Conservation (phyloP, 2,329 filamentous ascomycete genomes). For the Graphilbum sp. region DNA sequence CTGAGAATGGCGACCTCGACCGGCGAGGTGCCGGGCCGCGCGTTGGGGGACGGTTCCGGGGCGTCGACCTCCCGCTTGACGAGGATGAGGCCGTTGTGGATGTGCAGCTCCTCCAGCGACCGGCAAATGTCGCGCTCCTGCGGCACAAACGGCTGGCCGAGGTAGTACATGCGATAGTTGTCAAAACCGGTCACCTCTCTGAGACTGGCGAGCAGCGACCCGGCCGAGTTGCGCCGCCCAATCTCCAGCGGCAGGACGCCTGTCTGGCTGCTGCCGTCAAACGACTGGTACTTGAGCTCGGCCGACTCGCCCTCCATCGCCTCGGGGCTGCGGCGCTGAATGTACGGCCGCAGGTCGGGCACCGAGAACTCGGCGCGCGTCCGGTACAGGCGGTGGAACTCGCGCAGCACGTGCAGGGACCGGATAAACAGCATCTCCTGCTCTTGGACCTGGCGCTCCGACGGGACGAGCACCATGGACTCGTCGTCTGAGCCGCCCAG, state of each 20-base stretch:
- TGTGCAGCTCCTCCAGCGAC: constrained; percentile 51
- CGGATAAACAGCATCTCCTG: constrained; percentile 50
- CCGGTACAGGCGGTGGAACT: constrained; percentile 51
- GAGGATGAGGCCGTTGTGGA: constrained; percentile 48
- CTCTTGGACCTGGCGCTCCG: constrained; percentile 29
- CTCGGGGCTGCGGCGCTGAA: constrained; percentile 14
- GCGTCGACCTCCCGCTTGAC: constrained; percentile 41
- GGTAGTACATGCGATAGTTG: constrained; percentile 57
- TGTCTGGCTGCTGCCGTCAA: constrained; percentile 42
- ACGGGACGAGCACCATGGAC: constrained; percentile 32
- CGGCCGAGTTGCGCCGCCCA: constrained; percentile 53
- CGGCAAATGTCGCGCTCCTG: constrained; percentile 39
- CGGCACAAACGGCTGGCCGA: constrained; percentile 48
- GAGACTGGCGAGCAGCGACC: constrained; percentile 51
- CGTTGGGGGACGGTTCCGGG: constrained; percentile 23
- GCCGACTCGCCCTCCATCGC: constrained; percentile 43
- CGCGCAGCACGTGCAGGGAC: constrained; percentile 50
- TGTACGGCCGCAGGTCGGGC: constrained; percentile 37
- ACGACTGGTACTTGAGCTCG: constrained; percentile 58
- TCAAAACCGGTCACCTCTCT: constrained; percentile 56
- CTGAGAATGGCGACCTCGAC: constrained; percentile 67
- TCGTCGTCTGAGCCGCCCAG: constrained; percentile 28
- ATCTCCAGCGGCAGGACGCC: constrained; percentile 47
- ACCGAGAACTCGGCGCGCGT: constrained; percentile 41
- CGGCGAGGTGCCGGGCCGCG: constrained; percentile 35